Evolutionary conservation across 805 yeast species (phyloP).

Genomic region (Wickerhamiella occidentalis): DNA sequence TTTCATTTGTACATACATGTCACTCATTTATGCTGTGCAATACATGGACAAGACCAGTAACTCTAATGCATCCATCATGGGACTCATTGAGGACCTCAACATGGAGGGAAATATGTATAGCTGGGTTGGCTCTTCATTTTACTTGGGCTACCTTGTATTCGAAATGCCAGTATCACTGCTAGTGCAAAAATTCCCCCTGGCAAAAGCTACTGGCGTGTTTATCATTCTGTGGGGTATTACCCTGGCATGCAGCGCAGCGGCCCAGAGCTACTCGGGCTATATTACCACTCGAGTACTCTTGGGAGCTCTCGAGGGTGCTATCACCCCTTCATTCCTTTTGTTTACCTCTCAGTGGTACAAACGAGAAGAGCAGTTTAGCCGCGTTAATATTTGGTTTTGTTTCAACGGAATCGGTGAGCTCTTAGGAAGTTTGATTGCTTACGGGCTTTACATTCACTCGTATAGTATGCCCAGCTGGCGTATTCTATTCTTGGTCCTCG

Average conservation of each 20-base stretch:
- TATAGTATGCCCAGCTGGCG: slow-evolving; percentile 36
- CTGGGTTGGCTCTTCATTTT: slow-evolving; percentile 51
- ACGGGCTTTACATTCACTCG: slow-evolving; percentile 27
- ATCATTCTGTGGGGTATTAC: slow-evolving; percentile 39
- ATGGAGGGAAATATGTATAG: slow-evolving; percentile 34
- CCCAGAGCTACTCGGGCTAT: slow-evolving; percentile 34
- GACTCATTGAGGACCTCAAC: slow-evolving; percentile 34
- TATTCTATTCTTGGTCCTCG: slow-evolving; percentile 43
- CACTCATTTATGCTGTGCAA: slow-evolving; percentile 39
- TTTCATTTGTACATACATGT: slow-evolving; percentile 39
- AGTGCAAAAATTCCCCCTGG: slow-evolving; percentile 46
- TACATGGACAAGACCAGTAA: slow-evolving; percentile 49
- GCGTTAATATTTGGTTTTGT: slow-evolving; percentile 35
- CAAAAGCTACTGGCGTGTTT: slow-evolving; percentile 35
- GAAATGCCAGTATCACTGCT: slow-evolving; percentile 38
- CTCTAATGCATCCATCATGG: slow-evolving; percentile 43
- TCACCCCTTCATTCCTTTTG: slow-evolving; percentile 46
- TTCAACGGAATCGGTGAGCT: slow-evolving; percentile 35
- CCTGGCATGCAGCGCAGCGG: slow-evolving; percentile 35
- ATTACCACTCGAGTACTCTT: slow-evolving; percentile 37
- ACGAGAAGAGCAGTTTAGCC: slow-evolving; percentile 34
- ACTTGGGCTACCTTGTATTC: slow-evolving; percentile 50
- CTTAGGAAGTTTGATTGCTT: slow-evolving; percentile 39
- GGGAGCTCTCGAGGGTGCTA: slow-evolving; percentile 41
- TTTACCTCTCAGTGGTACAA: slow-evolving; percentile 50